These are phyloP conservation scores for Paracoccidioides lutzii DNA, from an alignment of 2,329 filamentous ascomycete genomes.

Conservation along the genomic window DNA sequence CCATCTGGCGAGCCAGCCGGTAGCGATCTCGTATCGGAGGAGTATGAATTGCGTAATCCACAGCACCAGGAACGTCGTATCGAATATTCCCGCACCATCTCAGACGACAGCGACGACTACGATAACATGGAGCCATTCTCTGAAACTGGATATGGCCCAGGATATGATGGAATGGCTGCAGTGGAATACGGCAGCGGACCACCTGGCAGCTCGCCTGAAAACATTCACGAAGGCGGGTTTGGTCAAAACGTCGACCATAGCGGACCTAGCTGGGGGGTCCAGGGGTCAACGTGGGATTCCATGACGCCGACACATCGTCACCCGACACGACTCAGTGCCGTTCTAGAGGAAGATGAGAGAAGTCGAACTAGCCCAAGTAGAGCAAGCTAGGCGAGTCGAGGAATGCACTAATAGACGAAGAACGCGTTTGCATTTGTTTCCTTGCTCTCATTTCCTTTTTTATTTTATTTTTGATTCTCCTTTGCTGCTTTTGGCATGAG, in stretches of 20 bases:
- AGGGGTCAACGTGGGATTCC: conserved; percentile 59
- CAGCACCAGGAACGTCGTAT: conserved; percentile 44
- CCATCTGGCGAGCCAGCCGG: conserved; percentile 32
- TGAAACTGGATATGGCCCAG: conserved; percentile 35
- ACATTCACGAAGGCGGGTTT: conserved; percentile 18
- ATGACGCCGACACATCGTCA: conserved; percentile 65
- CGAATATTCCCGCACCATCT: conserved; percentile 38
- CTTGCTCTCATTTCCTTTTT: not conserved
- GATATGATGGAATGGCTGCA: conserved; percentile 28
- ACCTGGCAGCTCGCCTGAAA: conserved; percentile 15
- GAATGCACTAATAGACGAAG: conserved; percentile 28
- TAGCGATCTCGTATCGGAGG: conserved; percentile 55
- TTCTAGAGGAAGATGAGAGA: conserved; percentile 72
- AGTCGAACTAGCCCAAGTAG: conserved; percentile 55
- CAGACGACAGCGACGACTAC: conserved; percentile 42
- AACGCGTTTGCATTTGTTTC: not conserved
- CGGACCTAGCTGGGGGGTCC: conserved; percentile 52
- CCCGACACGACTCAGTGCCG: conserved; percentile 77
- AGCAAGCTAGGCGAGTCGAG: conserved; percentile 45
- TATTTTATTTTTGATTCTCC: not conserved
- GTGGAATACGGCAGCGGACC: conserved; percentile 17
- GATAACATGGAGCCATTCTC: conserved; percentile 39
- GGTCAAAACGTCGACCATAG: conserved; percentile 47
- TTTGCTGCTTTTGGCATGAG: not conserved
- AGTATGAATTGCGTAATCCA: conserved; percentile 54